Evolutionary conservation across 768 basidiomycete genomes (phyloP), one percentile per base, ranked within the genome.

Genomic region (Hydnomerulius pinastri): DNA sequence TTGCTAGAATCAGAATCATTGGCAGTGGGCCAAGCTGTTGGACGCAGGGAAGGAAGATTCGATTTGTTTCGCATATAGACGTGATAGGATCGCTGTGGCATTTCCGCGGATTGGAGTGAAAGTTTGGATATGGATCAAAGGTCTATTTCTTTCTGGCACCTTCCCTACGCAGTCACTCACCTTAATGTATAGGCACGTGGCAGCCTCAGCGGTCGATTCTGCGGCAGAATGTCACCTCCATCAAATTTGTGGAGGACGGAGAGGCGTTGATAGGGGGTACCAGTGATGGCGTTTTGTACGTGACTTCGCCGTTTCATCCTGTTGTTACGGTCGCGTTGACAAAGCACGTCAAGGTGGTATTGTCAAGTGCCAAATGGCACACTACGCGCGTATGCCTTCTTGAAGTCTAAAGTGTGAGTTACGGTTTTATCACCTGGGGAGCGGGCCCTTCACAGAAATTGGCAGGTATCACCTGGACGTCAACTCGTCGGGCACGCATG

Each of bases 311-410:
- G 24, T n/a, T n/a, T n/a, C n/a, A n/a, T n/a, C n/a, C 8, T 24
- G 9, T 29, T 40, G 25, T 24, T 40, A 1, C 20, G 25, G 39
- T 32, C 36, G 59, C 66, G 4, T 69, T 21, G 29, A 40, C 13
- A 30, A 12, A 18, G 30, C 28, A 39, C 28, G 39, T 37, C 23
- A 49, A 86, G 85, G 53, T 87, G 86, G 86, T 77, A 82, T 61
- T 85, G 81, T 56, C 80, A 82, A 59, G 70, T 87, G 51, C 83
- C 83, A 0, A 85, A 85, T 55, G 85, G 85, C 23, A 85, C 79
- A 11, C 67, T 85, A 38, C 77, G 80, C 4, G 83, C 80, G 10
- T 80, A 80, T 49, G 71, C 77, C 6, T 85, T 86, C 58, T 70
- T 86, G 53, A 73, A 78, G 63, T 69, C 77, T 37, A 78, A 74